Percentiles rank a stretch among this genome's conserved stretches.
These are phyloP conservation scores for Candida suzukii DNA, from an alignment of 805 yeast genomes.

Conservation along the genomic window DNA sequence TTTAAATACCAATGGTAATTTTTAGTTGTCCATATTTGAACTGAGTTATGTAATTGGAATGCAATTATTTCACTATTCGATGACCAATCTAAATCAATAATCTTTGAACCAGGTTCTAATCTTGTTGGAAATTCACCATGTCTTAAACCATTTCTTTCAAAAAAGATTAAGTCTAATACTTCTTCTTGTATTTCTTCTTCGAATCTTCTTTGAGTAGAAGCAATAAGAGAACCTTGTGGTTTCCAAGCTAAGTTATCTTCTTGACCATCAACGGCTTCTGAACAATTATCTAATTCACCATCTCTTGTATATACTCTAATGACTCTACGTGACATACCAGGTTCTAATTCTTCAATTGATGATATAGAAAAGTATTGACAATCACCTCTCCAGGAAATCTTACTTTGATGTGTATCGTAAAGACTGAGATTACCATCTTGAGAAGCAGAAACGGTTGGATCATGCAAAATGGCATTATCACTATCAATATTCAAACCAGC, in stretches of 20 bases:
- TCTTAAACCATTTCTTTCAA: conserved; percentile 88
- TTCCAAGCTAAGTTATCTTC: conserved; percentile 78
- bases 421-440: conserved; percentile 61
- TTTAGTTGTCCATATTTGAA: conserved; percentile 88
- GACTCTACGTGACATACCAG: conserved; percentile 53
- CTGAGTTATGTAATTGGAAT: conserved; percentile 47
- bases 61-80: conserved; percentile 73
- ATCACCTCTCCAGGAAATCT: conserved; percentile 93
- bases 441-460: conserved; percentile 77
- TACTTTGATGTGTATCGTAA: conserved; percentile 41
- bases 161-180: conserved; percentile 57
- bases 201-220: conserved; percentile 64
- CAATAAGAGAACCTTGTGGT: conserved; percentile 84
- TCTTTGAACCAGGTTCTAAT: conserved; percentile 40
- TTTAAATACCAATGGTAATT: conserved; percentile 96
- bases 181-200: conserved; percentile 44
- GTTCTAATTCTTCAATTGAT: conserved; percentile 45
- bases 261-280: conserved; percentile 83
- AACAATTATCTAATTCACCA: conserved; percentile 72
- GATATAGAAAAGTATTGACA: conserved; percentile 75
- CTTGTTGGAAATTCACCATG: conserved; percentile 80
- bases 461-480: conserved; percentile 50
- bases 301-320: conserved; percentile 77
- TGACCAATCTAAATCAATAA: conserved; percentile 68
- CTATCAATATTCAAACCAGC: conserved; percentile 65